These are phyloP conservation scores for Populus pruinosa DNA, from an alignment of 345 rosid genomes.

Conservation along the genomic window DNA sequence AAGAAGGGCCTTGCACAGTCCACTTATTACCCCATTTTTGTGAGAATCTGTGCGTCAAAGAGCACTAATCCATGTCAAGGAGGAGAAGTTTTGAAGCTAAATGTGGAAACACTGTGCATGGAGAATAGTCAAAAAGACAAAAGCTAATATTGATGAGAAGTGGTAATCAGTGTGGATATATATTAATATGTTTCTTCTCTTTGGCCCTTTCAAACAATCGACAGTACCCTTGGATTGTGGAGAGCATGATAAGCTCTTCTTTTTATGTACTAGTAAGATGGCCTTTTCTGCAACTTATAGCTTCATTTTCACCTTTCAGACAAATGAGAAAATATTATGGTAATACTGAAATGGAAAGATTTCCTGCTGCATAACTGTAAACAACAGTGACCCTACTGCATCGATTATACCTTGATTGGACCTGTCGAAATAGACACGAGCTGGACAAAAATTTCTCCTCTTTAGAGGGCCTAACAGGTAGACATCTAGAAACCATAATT, in stretches of 20 bases:
- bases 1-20: slow-evolving; percentile 25
- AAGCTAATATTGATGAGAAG: too few species aligned
- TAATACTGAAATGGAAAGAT: neutral
- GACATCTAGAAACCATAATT: too few species aligned
- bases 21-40: slow-evolving; percentile 6
- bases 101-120: slow-evolving; percentile 6
- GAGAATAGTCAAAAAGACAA: neutral
- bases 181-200: neutral
- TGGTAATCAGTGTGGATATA: neutral
- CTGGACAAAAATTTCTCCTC: neutral
- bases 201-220: neutral
- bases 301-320: neutral
- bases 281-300: neutral
- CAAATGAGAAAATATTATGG: too few species aligned
- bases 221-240: neutral
- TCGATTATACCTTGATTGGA: neutral
- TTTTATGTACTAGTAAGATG: too few species aligned
- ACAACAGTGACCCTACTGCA: neutral
- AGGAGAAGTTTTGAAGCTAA: slow-evolving; percentile 1
- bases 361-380: neutral
- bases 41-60: slow-evolving; percentile 27
- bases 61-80: slow-evolving; percentile 14
- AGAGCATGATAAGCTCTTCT: neutral
- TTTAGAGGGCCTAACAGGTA: neutral
- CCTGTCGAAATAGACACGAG: neutral